phyloP scores from a whole-genome alignment of 257 asterid species.

The Solanum sejunctum region DNA sequence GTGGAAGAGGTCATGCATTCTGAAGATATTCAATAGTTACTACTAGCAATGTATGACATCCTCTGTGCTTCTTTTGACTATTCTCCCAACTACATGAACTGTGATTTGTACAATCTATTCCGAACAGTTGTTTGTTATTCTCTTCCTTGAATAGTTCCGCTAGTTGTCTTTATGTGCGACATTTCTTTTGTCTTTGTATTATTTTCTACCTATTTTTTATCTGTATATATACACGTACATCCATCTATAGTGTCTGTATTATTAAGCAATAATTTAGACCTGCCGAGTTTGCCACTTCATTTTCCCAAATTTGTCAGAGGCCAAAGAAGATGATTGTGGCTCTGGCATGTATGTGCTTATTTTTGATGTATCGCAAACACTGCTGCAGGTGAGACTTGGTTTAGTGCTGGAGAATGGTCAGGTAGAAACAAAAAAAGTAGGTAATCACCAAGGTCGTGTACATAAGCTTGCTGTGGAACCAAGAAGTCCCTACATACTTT shows the following conservation, averaged over 20 bases:
- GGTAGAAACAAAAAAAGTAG: constrained; percentile 47
- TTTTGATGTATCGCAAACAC: neutral
- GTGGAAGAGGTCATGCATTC: neutral
- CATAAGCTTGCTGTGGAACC: constrained; percentile 86
- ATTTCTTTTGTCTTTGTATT: neutral
- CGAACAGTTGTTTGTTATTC: neutral
- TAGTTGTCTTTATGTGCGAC: neutral
- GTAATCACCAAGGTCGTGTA: constrained; percentile 68
- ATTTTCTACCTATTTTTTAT: neutral
- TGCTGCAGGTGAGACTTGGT: constrained; percentile 64
- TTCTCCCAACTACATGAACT: neutral
- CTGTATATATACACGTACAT: neutral
- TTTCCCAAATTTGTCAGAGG: neutral
- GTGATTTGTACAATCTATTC: neutral
- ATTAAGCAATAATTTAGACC: neutral
- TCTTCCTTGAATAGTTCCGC: neutral
- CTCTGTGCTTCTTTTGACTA: neutral
- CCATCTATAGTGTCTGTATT: neutral
- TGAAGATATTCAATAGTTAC: neutral
- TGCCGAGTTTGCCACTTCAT: neutral
- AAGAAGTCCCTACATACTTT: constrained; percentile 59
- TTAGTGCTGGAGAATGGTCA: constrained; percentile 44
- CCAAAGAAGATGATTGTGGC: neutral
- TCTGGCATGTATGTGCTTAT: neutral
- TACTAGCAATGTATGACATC: too few relatives aligned